Base-by-base conservation (phyloP, 805 yeast species). In the Zygosaccharomyces gambellarensis region DNA sequence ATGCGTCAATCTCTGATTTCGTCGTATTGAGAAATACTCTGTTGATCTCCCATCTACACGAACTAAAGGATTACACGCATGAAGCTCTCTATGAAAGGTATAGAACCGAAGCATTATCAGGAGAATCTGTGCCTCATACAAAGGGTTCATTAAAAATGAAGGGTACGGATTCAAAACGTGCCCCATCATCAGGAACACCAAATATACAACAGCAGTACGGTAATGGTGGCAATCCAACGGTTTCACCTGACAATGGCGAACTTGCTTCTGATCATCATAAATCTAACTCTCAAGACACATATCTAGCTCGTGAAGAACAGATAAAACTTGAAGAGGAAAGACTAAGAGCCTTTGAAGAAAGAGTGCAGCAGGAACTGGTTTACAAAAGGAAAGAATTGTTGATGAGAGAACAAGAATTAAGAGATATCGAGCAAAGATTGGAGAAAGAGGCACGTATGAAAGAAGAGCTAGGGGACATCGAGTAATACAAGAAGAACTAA, bases 311-410 rank as follows among this genome's bases (percentile, higher is more conserved):
- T 68, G 97, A 90, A 68, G 96, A 88, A 69, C 95, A 88, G 70
- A 86, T 89, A 61, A 82, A 87, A 61, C 73, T 84, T 46, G 97
- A 90, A 69, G 97, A 90, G 71, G 96, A 87, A 70, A 80, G 95
- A 70, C 76, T 90, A 63, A 83, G 78, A 62, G 86, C 87, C 39
- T 87, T 87, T 65, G 97, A 90, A 71, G 89, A 84, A 68, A 77
- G 94, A 59, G 95, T 90, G 23, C 96, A 90, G 70, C 87, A 84
- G 63, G 96, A 89, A 68, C 75, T 90, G 65, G 74, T 85, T 63
- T 76, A 77, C 65, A 87, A 90, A 74, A 78, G 94, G 59, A 82
- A 83, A 62, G 97, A 90, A 68, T 78, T 90, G 53, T 76, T 86
- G 64, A 86, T 83, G 57, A 80, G 96, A 63, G 97, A 90, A 68